phyloP scores from a whole-genome alignment of 352 stramenopile genomes.

The Thalassiosira pacifica region DNA sequence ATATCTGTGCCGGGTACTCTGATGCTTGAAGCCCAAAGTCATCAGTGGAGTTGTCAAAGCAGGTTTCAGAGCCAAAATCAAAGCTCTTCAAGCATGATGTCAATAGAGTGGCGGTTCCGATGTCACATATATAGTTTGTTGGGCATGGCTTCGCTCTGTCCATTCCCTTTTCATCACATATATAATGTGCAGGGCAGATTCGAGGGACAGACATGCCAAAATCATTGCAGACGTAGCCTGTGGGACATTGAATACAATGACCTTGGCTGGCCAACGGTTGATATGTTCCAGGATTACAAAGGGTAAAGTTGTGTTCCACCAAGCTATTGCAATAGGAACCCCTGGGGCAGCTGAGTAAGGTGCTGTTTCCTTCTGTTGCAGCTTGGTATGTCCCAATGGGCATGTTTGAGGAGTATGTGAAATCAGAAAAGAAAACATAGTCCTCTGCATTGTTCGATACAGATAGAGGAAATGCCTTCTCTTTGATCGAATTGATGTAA shows the following conservation, averaged over 20 bases:
- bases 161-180: conserved; percentile 94
- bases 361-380: conserved; percentile 57
- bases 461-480: conserved; percentile 87
- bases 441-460: conserved; percentile 96
- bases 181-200: conserved; percentile 93
- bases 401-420: conserved; percentile 75
- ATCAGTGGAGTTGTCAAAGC: conserved; percentile 94
- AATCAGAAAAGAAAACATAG: conserved; percentile 90
- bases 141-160: conserved; percentile 92
- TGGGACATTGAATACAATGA: conserved; percentile 92
- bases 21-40: conserved; percentile 96
- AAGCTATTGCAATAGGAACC: conserved; percentile 91
- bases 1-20: conserved; percentile 89
- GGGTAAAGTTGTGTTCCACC: conserved; percentile 92
- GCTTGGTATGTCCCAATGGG: conserved; percentile 64
- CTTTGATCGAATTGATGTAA: conserved; percentile 64
- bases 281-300: conserved; percentile 94
- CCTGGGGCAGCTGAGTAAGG: conserved; percentile 86
- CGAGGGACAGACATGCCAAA: conserved; percentile 92
- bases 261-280: conserved; percentile 88
- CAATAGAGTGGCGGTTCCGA: conserved; percentile 94
- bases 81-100: conserved; percentile 87
- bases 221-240: conserved; percentile 95
- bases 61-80: conserved; percentile 72
- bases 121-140: conserved; percentile 94